Evolutionary conservation across 805 yeast species (phyloP).

Genomic region (Hanseniaspora taiwanica): DNA sequence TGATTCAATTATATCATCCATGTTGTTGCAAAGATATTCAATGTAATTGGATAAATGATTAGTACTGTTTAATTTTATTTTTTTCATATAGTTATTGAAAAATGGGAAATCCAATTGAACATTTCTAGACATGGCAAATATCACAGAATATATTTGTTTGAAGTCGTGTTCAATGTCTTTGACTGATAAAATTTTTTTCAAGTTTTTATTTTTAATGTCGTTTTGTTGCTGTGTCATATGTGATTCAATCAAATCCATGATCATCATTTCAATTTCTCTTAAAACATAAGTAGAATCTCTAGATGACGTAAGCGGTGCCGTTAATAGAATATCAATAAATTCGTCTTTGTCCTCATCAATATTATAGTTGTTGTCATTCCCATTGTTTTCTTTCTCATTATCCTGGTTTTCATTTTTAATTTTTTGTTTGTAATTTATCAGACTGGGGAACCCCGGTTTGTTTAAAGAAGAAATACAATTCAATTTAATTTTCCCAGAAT

Average conservation of each 20-base stretch:
- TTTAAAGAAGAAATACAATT: too few relatives aligned
- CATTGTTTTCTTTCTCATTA: background rate
- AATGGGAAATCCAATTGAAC: background rate
- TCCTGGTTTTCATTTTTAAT: too few relatives aligned
- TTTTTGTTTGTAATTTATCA: too few relatives aligned
- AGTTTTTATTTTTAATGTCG: slow-evolving; percentile 1
- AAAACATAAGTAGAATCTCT: slow-evolving; percentile 9
- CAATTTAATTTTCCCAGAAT: background rate
- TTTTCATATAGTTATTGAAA: background rate
- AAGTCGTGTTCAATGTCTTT: background rate
- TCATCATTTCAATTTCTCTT: slow-evolving; percentile 9
- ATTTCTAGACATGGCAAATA: background rate
- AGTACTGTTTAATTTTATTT: background rate
- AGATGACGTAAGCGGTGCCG: slow-evolving; percentile 10
- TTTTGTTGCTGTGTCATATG: slow-evolving; percentile 5
- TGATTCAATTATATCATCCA: background rate
- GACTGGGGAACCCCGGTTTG: too few relatives aligned
- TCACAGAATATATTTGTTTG: background rate
- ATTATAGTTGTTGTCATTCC: background rate
- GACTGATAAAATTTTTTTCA: background rate
- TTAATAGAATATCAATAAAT: slow-evolving; percentile 8
- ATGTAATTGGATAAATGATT: background rate
- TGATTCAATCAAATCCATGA: slow-evolving; percentile 5
- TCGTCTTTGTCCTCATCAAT: slow-evolving; percentile 1
- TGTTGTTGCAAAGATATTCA: background rate